phyloP scores from a whole-genome alignment of 2,329 filamentous ascomycete genomes.

The Arthrobotrys entomopaga region DNA sequence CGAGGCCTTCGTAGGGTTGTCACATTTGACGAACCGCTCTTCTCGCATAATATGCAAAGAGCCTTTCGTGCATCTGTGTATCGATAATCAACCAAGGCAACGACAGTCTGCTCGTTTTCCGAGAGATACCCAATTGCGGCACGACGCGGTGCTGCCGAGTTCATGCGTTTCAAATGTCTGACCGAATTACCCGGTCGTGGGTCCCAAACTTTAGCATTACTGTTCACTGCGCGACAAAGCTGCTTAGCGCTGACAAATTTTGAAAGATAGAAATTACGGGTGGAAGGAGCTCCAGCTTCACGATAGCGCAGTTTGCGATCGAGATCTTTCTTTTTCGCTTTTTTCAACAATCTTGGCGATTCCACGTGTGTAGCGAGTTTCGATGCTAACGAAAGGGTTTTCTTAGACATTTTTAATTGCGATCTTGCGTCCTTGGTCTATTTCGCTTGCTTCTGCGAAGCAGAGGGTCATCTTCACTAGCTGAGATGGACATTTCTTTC shows the following conservation, averaged over 20 bases:
- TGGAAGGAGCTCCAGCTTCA: too few species aligned
- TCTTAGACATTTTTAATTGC: not conserved
- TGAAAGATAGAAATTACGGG: too few species aligned
- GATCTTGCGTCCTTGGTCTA: conserved; percentile 24
- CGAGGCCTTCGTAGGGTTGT: conserved; percentile 24
- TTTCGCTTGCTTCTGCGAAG: conserved; percentile 54
- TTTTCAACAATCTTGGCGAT: not conserved
- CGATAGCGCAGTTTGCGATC: too few species aligned
- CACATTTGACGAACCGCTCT: conserved; percentile 11
- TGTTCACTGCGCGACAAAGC: too few species aligned
- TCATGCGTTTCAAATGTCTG: too few species aligned
- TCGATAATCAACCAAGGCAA: conserved; percentile 53
- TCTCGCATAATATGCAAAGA: conserved; percentile 26
- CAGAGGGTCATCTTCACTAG: conserved; percentile 12
- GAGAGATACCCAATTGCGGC: too few species aligned
- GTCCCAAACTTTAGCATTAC: too few species aligned
- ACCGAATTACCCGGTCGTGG: too few species aligned
- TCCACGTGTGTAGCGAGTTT: conserved; percentile 24
- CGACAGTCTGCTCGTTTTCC: not conserved
- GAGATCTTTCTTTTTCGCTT: not conserved
- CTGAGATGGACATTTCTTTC: conserved; percentile 35
- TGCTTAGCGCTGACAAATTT: too few species aligned
- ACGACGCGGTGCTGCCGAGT: too few species aligned
- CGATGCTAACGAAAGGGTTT: not conserved
- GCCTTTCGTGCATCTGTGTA: conserved; percentile 39